These are phyloP conservation scores for Cercospora zeina DNA, from an alignment of 2,329 filamentous ascomycete genomes.

Conservation along the genomic window DNA sequence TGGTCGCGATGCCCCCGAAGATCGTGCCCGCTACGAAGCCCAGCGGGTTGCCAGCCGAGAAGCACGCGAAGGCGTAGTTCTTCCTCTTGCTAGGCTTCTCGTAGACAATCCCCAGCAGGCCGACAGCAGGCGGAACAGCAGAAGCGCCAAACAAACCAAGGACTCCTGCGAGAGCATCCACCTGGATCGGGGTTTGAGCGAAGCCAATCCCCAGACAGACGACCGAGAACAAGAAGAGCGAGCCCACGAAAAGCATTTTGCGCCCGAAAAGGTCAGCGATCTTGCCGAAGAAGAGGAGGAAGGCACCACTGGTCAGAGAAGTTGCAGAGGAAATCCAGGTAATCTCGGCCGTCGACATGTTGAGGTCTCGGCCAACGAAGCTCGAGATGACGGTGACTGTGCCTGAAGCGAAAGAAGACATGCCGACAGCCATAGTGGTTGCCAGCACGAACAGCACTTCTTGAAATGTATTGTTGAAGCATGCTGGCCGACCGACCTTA, in stretches of 20 bases:
- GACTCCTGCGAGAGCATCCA: constrained; percentile 64
- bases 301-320: constrained; percentile 62
- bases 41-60: constrained; percentile 59
- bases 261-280: constrained; percentile 67
- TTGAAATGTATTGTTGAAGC: constrained; percentile 63
- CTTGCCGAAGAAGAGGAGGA: constrained; percentile 66
- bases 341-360: constrained; percentile 65
- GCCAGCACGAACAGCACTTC: constrained; percentile 66
- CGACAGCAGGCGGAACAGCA: constrained; percentile 64
- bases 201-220: constrained; percentile 62
- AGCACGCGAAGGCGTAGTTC: constrained; percentile 65
- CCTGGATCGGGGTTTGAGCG: constrained; percentile 57
- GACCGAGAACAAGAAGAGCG: constrained; percentile 60
- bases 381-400: constrained; percentile 63
- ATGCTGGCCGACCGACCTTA: constrained; percentile 51
- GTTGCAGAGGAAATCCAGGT: constrained; percentile 67
- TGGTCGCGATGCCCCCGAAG: constrained; percentile 61
- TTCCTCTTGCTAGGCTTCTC: constrained; percentile 61
- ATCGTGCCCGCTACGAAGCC: constrained; percentile 61
- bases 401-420: constrained; percentile 61
- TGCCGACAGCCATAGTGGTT: constrained; percentile 66
- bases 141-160: constrained; percentile 65
- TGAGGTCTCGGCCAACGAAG: constrained; percentile 56
- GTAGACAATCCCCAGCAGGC: constrained; percentile 64
- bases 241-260: constrained; percentile 60